These are phyloP conservation scores for Tilletia walkeri DNA, from an alignment of 1,284 basidiomycete genomes.

Conservation along the genomic window DNA sequence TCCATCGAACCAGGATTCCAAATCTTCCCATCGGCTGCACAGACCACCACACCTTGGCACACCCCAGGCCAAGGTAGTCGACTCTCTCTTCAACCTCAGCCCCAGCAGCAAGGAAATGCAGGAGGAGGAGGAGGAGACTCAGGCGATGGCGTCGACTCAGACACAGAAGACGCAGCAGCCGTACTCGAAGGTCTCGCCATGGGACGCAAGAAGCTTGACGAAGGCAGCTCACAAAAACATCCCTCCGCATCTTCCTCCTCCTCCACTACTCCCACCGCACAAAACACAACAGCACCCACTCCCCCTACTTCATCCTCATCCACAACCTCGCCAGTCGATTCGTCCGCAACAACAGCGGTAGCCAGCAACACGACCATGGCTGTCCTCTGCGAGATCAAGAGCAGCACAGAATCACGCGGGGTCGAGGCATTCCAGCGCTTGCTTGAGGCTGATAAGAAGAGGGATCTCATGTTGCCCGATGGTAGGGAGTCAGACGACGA, in stretches of 20 bases:
- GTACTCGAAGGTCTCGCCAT: slow-evolving; percentile 52
- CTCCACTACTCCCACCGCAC: not conserved
- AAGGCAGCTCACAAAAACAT: not conserved
- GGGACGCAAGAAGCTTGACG: slow-evolving; percentile 22
- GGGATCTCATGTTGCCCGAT: slow-evolving; percentile 22
- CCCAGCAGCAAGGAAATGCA: no score
- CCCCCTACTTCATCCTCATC: not conserved
- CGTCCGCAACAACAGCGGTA: no score
- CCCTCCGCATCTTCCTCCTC: not conserved
- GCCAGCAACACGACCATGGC: no score
- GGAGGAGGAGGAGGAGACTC: not conserved
- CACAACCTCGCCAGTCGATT: not conserved
- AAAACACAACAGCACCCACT: not conserved
- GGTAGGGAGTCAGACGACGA: not conserved
- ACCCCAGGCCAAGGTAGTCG: no score
- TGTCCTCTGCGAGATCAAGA: no score
- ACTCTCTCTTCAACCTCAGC: no score
- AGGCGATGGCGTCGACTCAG: slow-evolving; percentile 40
- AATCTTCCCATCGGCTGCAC: no score
- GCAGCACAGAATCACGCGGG: no score
- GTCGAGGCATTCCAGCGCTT: slow-evolving; percentile 26
- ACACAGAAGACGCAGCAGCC: slow-evolving; percentile 50
- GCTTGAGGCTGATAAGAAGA: slow-evolving; percentile 25
- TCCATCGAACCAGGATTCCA: not conserved
- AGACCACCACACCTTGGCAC: no score